Percentiles rank a stretch among this genome's conserved stretches.
These are phyloP conservation scores for Claviceps maximensis DNA, from an alignment of 2,329 filamentous ascomycete genomes.

Conservation along the genomic window DNA sequence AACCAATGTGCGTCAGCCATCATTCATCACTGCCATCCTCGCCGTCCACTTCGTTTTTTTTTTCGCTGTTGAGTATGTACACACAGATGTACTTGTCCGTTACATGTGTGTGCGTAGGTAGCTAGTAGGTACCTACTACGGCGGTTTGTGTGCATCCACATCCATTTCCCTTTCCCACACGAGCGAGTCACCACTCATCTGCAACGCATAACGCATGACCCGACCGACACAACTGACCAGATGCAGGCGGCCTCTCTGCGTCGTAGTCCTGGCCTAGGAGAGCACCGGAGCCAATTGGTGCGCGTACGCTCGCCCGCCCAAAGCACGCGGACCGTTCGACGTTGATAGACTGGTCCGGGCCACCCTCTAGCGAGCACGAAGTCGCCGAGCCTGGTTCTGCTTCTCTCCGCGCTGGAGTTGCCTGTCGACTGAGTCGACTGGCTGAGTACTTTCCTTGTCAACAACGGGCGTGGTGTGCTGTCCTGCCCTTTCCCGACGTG, in stretches of 20 bases:
- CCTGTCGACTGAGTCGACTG: background rate
- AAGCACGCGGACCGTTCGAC: conserved; percentile 10
- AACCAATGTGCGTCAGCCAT: conserved; percentile 1
- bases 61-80: background rate
- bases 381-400: background rate
- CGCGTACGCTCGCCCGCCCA: conserved; percentile 13
- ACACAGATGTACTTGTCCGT: too few species aligned
- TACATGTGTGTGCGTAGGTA: too few species aligned
- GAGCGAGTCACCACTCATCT: conserved; percentile 4
- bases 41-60: too few species aligned
- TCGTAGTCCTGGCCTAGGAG: background rate
- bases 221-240: background rate
- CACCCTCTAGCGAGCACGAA: conserved; percentile 13
- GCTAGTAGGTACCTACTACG: background rate
- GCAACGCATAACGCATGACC: conserved; percentile 1
- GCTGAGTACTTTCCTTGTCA: background rate
- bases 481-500: background rate
- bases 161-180: background rate
- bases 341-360: conserved; percentile 2
- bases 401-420: conserved; percentile 4
- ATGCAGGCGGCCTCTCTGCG: conserved; percentile 8
- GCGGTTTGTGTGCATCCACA: conserved; percentile 1
- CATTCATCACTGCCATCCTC: background rate
- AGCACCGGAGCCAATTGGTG: conserved; percentile 3
- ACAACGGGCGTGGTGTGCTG: background rate